These are phyloP conservation scores for Lophiostoma macrostomum DNA, from an alignment of 495 filamentous ascomycete species.

Conservation along the genomic window DNA sequence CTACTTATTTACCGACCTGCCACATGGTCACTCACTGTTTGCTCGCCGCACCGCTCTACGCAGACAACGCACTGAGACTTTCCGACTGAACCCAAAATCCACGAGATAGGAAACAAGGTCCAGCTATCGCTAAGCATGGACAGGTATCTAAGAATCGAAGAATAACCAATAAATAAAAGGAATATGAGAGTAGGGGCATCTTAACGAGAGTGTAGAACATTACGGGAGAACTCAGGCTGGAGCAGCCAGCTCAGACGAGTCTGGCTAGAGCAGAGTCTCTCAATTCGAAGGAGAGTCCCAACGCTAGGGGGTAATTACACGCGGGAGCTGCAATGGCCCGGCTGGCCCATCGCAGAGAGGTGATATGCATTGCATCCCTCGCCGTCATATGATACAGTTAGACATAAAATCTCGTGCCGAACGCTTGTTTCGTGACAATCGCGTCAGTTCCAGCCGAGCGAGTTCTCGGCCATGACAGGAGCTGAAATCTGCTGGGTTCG, in stretches of 20 bases:
- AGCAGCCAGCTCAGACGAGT: constrained; percentile 17
- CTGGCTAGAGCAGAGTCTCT: constrained; percentile 1
- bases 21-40: no score
- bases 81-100: constrained; percentile 4
- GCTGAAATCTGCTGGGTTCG: constrained; percentile 68
- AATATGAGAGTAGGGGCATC: constrained; percentile 20
- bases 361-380: not conserved
- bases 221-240: constrained; percentile 4
- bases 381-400: constrained; percentile 31
- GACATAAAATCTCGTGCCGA: constrained; percentile 21
- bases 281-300: not conserved
- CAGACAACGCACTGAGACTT: constrained; percentile 5
- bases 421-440: not conserved
- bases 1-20: no score
- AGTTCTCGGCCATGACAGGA: constrained; percentile 96
- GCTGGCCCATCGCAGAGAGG: not conserved
- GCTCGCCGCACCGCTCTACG: no score
- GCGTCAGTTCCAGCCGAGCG: constrained; percentile 87
- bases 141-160: constrained; percentile 36
- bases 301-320: constrained; percentile 9
- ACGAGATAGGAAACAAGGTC: constrained; percentile 23
- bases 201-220: constrained; percentile 32
- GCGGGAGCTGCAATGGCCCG: not conserved
- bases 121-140: constrained; percentile 18
- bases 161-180: constrained; percentile 25